These are phyloP conservation scores for Entomophthora muscae DNA, from an alignment of 371 early-diverging fungal species.

Conservation along the genomic window DNA sequence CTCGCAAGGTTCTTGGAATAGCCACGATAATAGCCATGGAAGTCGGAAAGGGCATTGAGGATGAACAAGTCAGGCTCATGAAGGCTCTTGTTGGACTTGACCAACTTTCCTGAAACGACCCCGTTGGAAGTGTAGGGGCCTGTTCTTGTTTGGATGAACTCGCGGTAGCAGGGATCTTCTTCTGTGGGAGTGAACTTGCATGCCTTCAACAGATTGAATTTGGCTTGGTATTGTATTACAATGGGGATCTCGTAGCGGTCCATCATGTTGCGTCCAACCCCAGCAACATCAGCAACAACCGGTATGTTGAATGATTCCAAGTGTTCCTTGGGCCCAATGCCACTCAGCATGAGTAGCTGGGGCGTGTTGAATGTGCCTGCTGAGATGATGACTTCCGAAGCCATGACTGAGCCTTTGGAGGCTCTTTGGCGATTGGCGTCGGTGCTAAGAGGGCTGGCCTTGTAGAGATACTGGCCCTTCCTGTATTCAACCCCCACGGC, in stretches of 20 bases:
- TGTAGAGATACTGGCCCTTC: constrained; percentile 6
- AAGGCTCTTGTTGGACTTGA: not conserved
- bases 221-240: not conserved
- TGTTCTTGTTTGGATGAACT: not conserved
- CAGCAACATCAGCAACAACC: not conserved
- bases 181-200: constrained; percentile 1
- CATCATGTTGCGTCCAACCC: constrained; percentile 5
- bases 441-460: not conserved
- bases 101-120: not conserved
- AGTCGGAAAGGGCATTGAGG: not conserved
- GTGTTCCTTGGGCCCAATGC: constrained; percentile 11
- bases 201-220: not conserved
- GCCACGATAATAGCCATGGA: constrained; percentile 7
- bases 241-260: constrained; percentile 5
- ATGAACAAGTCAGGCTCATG: constrained; percentile 6
- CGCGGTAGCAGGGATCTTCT: constrained; percentile 5
- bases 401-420: constrained; percentile 3
- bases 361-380: constrained; percentile 16
- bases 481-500: not conserved
- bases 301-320: not conserved
- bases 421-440: not conserved
- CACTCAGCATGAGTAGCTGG: constrained; percentile 16
- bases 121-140: constrained; percentile 7
- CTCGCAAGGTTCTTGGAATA: not conserved
- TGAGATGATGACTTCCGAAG: constrained; percentile 15